phyloP scores from a whole-genome alignment of 495 filamentous ascomycete species.

The Chlorociboria aeruginascens region DNA sequence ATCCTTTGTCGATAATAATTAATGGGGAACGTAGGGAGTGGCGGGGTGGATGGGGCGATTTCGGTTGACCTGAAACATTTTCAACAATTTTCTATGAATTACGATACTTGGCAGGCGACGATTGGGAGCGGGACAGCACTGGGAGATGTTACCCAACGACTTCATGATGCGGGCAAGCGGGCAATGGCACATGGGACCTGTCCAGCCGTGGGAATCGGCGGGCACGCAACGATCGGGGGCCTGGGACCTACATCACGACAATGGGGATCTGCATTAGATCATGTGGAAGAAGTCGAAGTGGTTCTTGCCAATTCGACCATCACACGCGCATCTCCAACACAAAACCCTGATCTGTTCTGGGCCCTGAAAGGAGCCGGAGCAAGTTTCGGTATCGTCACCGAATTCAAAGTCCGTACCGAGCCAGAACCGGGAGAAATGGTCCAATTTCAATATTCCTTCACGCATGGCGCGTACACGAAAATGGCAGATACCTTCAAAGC shows the following conservation, averaged over 20 bases:
- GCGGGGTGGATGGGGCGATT: conserved; percentile 41
- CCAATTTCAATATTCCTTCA: conserved; percentile 38
- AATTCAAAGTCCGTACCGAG: conserved; percentile 48
- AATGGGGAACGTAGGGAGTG: neutral
- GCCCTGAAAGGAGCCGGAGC: conserved; percentile 48
- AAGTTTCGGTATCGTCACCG: conserved; percentile 52
- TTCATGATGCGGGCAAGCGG: conserved; percentile 49
- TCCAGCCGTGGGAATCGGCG: conserved; percentile 51
- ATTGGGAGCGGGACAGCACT: conserved; percentile 54
- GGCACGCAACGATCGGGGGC: conserved; percentile 64
- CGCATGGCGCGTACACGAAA: conserved; percentile 25
- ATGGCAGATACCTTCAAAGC: conserved; percentile 31
- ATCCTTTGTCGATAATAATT: neutral
- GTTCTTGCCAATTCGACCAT: conserved; percentile 31
- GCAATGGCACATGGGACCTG: conserved; percentile 59
- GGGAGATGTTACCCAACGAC: conserved; percentile 41
- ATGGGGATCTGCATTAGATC: conserved; percentile 54
- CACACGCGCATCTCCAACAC: neutral
- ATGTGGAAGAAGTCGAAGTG: conserved; percentile 44
- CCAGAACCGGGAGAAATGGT: conserved; percentile 43
- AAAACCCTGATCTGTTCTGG: conserved; percentile 20
- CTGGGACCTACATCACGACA: conserved; percentile 48
- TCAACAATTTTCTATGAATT: conserved; percentile 17
- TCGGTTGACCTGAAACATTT: conserved; percentile 46
- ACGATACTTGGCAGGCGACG: conserved; percentile 31